These are phyloP conservation scores for Colletotrichum sp. DNA, from an alignment of 2,329 filamentous ascomycete genomes.

Conservation along the genomic window DNA sequence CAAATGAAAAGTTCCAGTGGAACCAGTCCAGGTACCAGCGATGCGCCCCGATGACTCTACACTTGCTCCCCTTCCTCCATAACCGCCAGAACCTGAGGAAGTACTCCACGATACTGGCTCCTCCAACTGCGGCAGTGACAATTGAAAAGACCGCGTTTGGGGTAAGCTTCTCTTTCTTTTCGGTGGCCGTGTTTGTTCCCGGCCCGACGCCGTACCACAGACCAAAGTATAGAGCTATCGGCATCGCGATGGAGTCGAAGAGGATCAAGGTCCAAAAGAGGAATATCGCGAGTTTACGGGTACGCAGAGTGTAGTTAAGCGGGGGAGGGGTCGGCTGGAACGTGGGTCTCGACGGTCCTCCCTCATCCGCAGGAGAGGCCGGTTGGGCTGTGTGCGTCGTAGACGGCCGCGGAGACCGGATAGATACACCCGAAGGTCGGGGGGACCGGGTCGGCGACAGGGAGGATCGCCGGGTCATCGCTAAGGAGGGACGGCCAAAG, in stretches of 20 bases:
- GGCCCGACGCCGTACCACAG: slow-evolving; percentile 58
- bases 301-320: slow-evolving; percentile 23
- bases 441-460: neutral
- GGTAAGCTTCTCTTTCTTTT: slow-evolving; percentile 29
- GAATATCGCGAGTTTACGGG: slow-evolving; percentile 57
- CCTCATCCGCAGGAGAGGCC: neutral
- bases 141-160: slow-evolving; percentile 52
- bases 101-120: slow-evolving; percentile 59
- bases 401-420: neutral
- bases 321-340: slow-evolving; percentile 17
- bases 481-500: slow-evolving; percentile 8
- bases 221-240: slow-evolving; percentile 64
- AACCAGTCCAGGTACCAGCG: slow-evolving; percentile 56
- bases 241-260: slow-evolving; percentile 62
- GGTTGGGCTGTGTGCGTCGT: neutral
- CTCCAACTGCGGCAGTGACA: slow-evolving; percentile 56
- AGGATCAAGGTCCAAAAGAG: slow-evolving; percentile 66
- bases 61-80: slow-evolving; percentile 56
- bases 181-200: slow-evolving; percentile 35
- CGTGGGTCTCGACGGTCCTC: neutral
- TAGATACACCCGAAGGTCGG: neutral
- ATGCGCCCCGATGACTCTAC: slow-evolving; percentile 44
- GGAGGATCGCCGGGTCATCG: neutral
- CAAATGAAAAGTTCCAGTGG: slow-evolving; percentile 60
- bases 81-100: slow-evolving; percentile 56